phyloP scores from a whole-genome alignment of 2,329 filamentous ascomycete genomes.

The Plectosphaerella plurivora region DNA sequence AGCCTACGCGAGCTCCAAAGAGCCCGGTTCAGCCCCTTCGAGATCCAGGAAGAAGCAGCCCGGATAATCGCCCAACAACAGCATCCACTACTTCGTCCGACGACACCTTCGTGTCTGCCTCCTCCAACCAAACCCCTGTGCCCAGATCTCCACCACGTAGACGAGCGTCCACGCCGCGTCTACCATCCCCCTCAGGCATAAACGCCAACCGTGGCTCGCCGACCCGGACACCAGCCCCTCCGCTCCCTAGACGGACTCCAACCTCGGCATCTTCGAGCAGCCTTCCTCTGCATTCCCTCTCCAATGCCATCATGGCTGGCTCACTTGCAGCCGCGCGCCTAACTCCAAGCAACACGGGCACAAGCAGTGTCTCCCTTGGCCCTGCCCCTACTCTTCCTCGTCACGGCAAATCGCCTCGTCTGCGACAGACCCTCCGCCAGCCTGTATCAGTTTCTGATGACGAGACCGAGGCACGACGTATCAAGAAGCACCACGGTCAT shows the following conservation, averaged over 20 bases:
- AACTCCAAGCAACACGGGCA: constrained; percentile 33
- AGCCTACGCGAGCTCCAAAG: too few relatives aligned
- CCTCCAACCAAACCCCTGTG: constrained; percentile 15
- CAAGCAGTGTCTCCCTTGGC: constrained; percentile 27
- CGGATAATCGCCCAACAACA: constrained; percentile 12
- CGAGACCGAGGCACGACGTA: constrained; percentile 45
- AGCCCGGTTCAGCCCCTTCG: too few relatives aligned
- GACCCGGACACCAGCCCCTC: constrained; percentile 26
- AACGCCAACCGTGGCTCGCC: constrained; percentile 23
- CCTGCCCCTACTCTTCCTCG: constrained; percentile 33
- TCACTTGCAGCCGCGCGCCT: constrained; percentile 63
- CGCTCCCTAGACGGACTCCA: constrained; percentile 14
- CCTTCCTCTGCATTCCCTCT: constrained; percentile 60
- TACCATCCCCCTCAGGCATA: constrained; percentile 15
- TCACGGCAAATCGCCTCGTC: constrained; percentile 43
- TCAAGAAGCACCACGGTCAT: constrained; percentile 39
- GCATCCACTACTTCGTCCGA: constrained; percentile 14
- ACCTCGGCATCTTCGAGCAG: constrained; percentile 25
- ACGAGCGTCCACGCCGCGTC: constrained; percentile 3
- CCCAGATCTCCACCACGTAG: constrained; percentile 3
- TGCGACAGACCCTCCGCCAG: constrained; percentile 65
- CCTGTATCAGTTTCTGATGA: constrained; percentile 45
- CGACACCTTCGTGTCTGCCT: constrained; percentile 22
- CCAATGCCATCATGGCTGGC: constrained; percentile 71
- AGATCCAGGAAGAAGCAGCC: background rate